Evolutionary conservation across 352 stramenopile genomes (phyloP).

Genomic region (Globisporangium radiosum): DNA sequence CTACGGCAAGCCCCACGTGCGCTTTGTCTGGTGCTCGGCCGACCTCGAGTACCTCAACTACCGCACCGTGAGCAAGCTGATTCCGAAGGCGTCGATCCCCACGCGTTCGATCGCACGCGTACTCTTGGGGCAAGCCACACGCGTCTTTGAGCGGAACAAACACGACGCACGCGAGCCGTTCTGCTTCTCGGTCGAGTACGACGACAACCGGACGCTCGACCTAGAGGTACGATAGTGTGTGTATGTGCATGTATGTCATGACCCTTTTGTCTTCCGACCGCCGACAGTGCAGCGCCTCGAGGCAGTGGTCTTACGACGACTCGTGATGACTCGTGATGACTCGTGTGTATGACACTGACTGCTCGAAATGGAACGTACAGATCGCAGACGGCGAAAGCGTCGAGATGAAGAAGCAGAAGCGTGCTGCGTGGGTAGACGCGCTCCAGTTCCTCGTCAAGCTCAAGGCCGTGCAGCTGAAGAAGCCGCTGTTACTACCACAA

Average conservation of each 20-base stretch:
- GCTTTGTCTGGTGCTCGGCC: constrained; percentile 73
- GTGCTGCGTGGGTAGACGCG: constrained; percentile 58
- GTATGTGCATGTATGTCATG: no score
- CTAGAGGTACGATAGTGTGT: constrained; percentile 34
- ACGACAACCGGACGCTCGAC: constrained; percentile 67
- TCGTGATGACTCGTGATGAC: no score
- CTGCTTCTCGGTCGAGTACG: constrained; percentile 75
- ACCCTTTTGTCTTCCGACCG: no score
- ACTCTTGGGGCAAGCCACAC: constrained; percentile 40
- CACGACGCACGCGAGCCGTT: constrained; percentile 39
- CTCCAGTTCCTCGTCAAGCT: constrained; percentile 69
- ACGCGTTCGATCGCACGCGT: constrained; percentile 39
- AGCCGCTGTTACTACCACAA: constrained; percentile 1
- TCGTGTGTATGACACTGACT: no score
- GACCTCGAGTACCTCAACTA: constrained; percentile 77
- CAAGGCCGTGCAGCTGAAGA: constrained; percentile 33
- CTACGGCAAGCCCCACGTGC: constrained; percentile 65
- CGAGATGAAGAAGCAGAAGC: constrained; percentile 57
- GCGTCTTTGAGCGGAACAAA: constrained; percentile 60
- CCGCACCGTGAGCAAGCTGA: constrained; percentile 37
- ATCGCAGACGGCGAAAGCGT: constrained; percentile 53
- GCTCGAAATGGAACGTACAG: constrained; percentile 13
- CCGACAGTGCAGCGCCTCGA: no score
- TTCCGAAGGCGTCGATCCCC: constrained; percentile 52
- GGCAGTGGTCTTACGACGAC: no score